These are phyloP conservation scores for Komagataea norvegica DNA, from an alignment of 1,139 yeast species.

Conservation along the genomic window DNA sequence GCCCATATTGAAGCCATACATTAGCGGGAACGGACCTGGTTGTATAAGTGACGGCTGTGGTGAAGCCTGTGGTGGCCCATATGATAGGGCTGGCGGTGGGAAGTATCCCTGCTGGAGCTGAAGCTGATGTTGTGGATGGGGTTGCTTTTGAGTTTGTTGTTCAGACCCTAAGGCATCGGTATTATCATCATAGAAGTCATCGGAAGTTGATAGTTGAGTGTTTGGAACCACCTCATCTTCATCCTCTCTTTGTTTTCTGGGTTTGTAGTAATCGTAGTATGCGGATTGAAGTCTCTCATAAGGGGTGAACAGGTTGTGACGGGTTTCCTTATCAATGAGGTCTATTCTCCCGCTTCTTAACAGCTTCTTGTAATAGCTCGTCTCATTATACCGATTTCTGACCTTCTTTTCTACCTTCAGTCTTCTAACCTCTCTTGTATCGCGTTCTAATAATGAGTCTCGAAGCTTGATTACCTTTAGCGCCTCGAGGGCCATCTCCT, in stretches of 20 bases:
- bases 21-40: neutral
- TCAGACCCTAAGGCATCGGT: neutral
- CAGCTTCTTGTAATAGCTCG: constrained; percentile 17
- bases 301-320: constrained; percentile 15
- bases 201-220: neutral
- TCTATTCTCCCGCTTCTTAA: constrained; percentile 22
- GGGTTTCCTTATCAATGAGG: constrained; percentile 15
- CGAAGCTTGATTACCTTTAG: constrained; percentile 16
- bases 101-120: neutral
- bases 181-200: constrained; percentile 9
- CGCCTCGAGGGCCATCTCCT: constrained; percentile 12
- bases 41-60: neutral
- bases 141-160: neutral
- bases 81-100: neutral
- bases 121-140: neutral
- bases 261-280: constrained; percentile 17
- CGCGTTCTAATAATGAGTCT: constrained; percentile 10
- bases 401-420: constrained; percentile 17
- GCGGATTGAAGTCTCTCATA: constrained; percentile 15
- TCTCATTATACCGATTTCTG: constrained; percentile 12
- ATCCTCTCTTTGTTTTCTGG: constrained; percentile 19
- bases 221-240: neutral
- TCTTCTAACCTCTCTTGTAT: constrained; percentile 8
- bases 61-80: neutral
- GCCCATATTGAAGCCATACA: no score